A percentile compares a stretch with the other conserved stretches of the same genome.
phyloP scores from a whole-genome alignment of 2,329 filamentous ascomycete species.

The Ilyonectria robusta region DNA sequence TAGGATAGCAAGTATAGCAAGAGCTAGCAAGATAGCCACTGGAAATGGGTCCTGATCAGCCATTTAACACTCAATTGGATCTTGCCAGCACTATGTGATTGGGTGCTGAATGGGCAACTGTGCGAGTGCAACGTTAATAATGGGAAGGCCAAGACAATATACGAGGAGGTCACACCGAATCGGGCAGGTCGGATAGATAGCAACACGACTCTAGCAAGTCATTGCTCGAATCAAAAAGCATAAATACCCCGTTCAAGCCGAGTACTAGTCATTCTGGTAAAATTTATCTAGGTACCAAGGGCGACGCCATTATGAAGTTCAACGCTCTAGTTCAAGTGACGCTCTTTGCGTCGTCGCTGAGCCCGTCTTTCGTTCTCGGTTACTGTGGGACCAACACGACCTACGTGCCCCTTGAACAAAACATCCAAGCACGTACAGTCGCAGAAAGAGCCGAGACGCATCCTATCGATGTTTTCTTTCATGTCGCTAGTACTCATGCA shows the following conservation, averaged over 20 bases:
- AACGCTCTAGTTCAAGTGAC: neutral
- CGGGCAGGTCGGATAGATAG: neutral
- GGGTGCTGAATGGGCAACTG: neutral
- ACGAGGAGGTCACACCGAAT: neutral
- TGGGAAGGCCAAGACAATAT: constrained; percentile 1
- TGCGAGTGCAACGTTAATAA: neutral
- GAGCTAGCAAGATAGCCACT: too few species aligned
- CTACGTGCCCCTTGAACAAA: neutral
- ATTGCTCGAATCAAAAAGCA: neutral
- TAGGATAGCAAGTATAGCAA: too few species aligned
- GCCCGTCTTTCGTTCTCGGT: neutral
- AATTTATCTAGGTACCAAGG: neutral
- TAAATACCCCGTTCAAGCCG: neutral
- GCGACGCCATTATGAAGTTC: neutral
- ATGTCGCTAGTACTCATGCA: constrained; percentile 8
- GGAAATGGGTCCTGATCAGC: too few species aligned
- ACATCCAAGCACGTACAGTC: neutral
- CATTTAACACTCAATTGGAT: too few species aligned
- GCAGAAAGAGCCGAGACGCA: constrained; percentile 8
- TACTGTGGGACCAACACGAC: constrained; percentile 2
- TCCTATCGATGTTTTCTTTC: constrained; percentile 11
- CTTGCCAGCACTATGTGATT: too few species aligned
- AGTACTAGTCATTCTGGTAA: neutral
- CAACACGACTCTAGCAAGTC: neutral
- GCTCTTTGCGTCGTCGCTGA: neutral